Conservation (phyloP, 208 protist genomes). For the Leishmania gerbilli region DNA sequence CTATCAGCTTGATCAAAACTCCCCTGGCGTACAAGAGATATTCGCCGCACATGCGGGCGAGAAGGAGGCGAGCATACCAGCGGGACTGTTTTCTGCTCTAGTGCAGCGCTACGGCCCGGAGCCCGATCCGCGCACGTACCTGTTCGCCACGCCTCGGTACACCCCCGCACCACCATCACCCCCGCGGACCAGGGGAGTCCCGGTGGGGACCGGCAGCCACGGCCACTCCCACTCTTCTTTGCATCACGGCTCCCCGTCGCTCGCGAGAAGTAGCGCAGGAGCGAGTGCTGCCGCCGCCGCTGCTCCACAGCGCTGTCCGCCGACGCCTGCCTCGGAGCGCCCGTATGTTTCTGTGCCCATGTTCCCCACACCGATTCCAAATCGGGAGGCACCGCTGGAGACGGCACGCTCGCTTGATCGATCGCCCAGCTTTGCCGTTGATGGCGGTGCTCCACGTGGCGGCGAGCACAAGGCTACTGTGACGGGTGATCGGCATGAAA, state of each 20-base stretch:
- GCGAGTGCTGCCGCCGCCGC: not conserved
- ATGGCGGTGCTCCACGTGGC: not conserved
- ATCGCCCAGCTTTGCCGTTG: conserved; percentile 26
- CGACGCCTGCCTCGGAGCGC: conserved; percentile 18
- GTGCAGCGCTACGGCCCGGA: conserved; percentile 57
- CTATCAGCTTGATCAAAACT: conserved; percentile 40
- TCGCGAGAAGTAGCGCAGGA: not conserved
- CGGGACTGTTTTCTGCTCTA: conserved; percentile 46
- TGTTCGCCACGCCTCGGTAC: conserved; percentile 64
- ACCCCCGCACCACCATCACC: conserved; percentile 12
- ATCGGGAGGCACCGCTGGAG: conserved; percentile 10
- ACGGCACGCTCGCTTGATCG: conserved; percentile 20
- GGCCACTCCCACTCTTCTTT: not conserved
- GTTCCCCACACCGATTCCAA: conserved; percentile 29
- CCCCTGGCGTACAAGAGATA: conserved; percentile 31
- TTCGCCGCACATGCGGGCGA: conserved; percentile 14
- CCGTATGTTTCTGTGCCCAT: conserved; percentile 33
- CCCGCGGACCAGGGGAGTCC: not conserved
- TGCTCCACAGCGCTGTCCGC: conserved; percentile 18
- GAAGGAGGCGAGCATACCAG: conserved; percentile 7
- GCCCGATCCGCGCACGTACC: conserved; percentile 73
- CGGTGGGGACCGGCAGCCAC: not conserved
- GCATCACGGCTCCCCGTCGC: conserved; percentile 1
- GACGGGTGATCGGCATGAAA: not conserved
- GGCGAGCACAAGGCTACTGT: not conserved